A percentile compares a stretch with the other conserved stretches of the same genome.
Evolutionary conservation across 1,284 basidiomycete genomes (phyloP).

Genomic region (Sporisorium iseilematis-ciliati): DNA sequence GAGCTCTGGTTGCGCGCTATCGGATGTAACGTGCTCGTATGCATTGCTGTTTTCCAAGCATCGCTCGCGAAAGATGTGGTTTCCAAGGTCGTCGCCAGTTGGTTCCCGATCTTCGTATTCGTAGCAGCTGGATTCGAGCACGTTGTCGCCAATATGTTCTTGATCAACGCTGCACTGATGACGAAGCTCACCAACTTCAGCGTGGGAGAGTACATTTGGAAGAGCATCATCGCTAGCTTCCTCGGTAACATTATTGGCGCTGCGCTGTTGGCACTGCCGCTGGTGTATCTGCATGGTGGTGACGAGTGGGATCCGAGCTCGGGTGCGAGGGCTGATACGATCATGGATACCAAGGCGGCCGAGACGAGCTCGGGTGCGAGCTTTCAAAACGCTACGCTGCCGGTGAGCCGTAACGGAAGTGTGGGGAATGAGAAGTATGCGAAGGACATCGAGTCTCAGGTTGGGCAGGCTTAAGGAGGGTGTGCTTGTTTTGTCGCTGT

Average conservation of each 20-base stretch:
- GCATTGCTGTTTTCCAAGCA: slow-evolving; percentile 83
- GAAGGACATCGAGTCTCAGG: slow-evolving; percentile 42
- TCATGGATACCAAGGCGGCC: neutral
- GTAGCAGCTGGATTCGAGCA: slow-evolving; percentile 78
- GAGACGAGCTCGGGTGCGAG: slow-evolving; percentile 16
- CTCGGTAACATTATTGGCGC: slow-evolving; percentile 80
- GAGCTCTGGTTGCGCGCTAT: slow-evolving; percentile 81
- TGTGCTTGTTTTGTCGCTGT: neutral
- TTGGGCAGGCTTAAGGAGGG: slow-evolving; percentile 11
- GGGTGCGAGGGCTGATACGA: slow-evolving; percentile 8
- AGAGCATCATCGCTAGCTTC: slow-evolving; percentile 78
- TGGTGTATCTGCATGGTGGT: slow-evolving; percentile 57
- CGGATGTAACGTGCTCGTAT: slow-evolving; percentile 83
- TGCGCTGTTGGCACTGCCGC: slow-evolving; percentile 72
- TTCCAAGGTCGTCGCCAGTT: slow-evolving; percentile 80
- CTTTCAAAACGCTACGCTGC: slow-evolving; percentile 33
- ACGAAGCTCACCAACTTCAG: slow-evolving; percentile 51
- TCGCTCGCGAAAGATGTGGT: slow-evolving; percentile 79
- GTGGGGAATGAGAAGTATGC: slow-evolving; percentile 10
- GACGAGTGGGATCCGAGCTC: slow-evolving; percentile 53
- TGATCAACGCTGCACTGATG: slow-evolving; percentile 77
- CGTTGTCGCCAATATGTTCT: slow-evolving; percentile 73
- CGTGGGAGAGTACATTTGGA: slow-evolving; percentile 76
- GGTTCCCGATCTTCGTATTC: slow-evolving; percentile 84
- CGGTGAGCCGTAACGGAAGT: slow-evolving; percentile 10